Conservation (phyloP, 306 rosid species). For the Glycine tomentella region DNA sequence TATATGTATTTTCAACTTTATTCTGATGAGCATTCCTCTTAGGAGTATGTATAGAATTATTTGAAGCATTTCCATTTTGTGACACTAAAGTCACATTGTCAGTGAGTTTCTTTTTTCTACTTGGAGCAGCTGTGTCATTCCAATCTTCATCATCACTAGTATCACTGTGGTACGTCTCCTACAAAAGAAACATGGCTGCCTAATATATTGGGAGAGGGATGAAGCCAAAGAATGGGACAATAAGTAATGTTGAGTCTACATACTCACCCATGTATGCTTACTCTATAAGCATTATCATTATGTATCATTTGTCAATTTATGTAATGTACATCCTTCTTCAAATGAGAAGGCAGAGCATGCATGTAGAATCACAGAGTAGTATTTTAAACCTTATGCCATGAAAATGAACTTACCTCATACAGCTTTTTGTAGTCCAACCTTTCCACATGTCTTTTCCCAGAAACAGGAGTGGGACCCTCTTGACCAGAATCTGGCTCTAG, state of each 20-base stretch:
- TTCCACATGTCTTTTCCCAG: slow-evolving; percentile 69
- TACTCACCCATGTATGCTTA: not conserved
- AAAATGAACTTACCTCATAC: slow-evolving; percentile 87
- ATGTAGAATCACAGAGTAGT: slow-evolving; percentile 29
- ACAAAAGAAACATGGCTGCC: slow-evolving; percentile 46
- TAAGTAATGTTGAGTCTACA: slow-evolving; percentile 25
- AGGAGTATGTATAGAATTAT: slow-evolving; percentile 46
- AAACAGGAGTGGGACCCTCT: slow-evolving; percentile 47
- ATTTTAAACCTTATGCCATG: slow-evolving; percentile 31
- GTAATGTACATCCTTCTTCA: slow-evolving; percentile 20
- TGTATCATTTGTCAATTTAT: not conserved
- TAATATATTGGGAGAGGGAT: slow-evolving; percentile 39
- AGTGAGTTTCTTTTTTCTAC: slow-evolving; percentile 48
- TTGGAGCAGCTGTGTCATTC: slow-evolving; percentile 51
- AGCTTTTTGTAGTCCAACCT: slow-evolving; percentile 95
- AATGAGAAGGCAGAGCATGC: slow-evolving; percentile 32
- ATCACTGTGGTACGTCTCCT: slow-evolving; percentile 82
- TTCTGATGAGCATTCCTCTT: slow-evolving; percentile 53
- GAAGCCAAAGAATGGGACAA: slow-evolving; percentile 16
- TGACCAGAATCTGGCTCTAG: slow-evolving; percentile 54
- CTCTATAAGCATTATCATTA: not conserved
- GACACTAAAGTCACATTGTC: slow-evolving; percentile 46
- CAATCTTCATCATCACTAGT: slow-evolving; percentile 90
- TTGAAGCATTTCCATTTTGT: slow-evolving; percentile 55
- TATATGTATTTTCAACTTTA: slow-evolving; percentile 51